phyloP scores from a whole-genome alignment of 2,329 filamentous ascomycete genomes.

The Pestalotiopsis sp. region DNA sequence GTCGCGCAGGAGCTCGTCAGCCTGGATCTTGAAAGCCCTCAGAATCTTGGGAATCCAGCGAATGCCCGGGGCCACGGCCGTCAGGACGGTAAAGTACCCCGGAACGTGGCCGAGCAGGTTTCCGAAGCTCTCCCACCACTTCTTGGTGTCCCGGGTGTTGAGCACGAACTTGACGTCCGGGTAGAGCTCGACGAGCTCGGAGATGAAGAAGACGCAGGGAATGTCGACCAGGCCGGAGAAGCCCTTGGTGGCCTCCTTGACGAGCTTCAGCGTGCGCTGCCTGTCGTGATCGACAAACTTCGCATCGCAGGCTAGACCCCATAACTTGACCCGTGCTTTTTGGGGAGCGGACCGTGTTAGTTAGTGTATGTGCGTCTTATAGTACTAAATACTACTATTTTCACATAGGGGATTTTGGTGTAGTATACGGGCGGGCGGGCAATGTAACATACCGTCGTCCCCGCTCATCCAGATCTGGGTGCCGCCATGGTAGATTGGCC shows the following conservation, averaged over 20 bases:
- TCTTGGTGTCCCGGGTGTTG: slow-evolving; percentile 34
- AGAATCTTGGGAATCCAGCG: neutral
- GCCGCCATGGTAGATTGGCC: slow-evolving; percentile 13
- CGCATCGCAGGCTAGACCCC: neutral
- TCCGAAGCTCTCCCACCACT: slow-evolving; percentile 34
- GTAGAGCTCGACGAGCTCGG: slow-evolving; percentile 47
- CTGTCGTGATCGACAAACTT: slow-evolving; percentile 21
- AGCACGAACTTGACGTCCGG: slow-evolving; percentile 49
- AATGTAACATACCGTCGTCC: neutral
- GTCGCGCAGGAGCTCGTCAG: neutral
- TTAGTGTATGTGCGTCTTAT: neutral
- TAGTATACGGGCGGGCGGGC: neutral
- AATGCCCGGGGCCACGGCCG: neutral
- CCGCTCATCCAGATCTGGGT: neutral
- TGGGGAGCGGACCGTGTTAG: neutral
- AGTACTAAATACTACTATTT: neutral
- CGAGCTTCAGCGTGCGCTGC: slow-evolving; percentile 27
- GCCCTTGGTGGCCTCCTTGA: slow-evolving; percentile 38
- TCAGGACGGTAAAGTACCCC: neutral
- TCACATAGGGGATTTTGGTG: neutral
- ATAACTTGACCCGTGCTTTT: neutral
- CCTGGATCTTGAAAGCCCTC: neutral
- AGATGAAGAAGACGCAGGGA: slow-evolving; percentile 40
- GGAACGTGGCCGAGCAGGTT: neutral
- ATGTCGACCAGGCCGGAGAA: slow-evolving; percentile 48